These are phyloP conservation scores for Ceratobasidium papillatum DNA, from an alignment of 1,284 basidiomycete genomes.

Conservation along the genomic window DNA sequence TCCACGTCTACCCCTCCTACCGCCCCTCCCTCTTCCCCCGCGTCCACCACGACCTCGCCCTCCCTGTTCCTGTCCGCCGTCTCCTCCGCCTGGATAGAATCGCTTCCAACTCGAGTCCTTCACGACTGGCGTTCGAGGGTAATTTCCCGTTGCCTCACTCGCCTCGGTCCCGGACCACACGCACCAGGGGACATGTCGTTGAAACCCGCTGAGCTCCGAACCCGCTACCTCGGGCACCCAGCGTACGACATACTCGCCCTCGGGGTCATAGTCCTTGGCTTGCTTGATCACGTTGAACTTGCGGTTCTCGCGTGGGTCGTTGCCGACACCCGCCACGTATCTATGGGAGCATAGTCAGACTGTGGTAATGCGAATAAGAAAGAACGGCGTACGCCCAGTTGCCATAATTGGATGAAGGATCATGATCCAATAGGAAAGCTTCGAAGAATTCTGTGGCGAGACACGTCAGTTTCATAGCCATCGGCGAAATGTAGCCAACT, in stretches of 20 bases:
- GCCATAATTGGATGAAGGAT: constrained; percentile 56
- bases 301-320: constrained; percentile 61
- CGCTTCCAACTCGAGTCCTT: constrained; percentile 37
- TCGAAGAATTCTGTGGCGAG: constrained; percentile 47
- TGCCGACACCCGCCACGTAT: constrained; percentile 61
- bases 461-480: background rate
- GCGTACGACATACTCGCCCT: constrained; percentile 58
- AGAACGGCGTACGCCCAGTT: constrained; percentile 55
- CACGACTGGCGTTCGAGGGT: constrained; percentile 11
- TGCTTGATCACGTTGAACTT: constrained; percentile 68
- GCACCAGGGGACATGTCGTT: constrained; percentile 29
- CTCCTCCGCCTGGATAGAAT: constrained; percentile 8
- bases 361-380: background rate
- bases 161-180: constrained; percentile 16
- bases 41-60: background rate
- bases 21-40: background rate
- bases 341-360: constrained; percentile 32
- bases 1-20: background rate
- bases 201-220: constrained; percentile 23
- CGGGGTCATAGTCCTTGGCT: constrained; percentile 60
- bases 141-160: background rate
- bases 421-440: constrained; percentile 56
- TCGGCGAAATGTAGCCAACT: constrained; percentile 42
- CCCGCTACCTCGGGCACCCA: constrained; percentile 58
- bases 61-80: background rate